A percentile compares a stretch with the other conserved stretches of the same genome.
phyloP scores from a whole-genome alignment of 352 stramenopile genomes.

The Phytophthora podocarpi region DNA sequence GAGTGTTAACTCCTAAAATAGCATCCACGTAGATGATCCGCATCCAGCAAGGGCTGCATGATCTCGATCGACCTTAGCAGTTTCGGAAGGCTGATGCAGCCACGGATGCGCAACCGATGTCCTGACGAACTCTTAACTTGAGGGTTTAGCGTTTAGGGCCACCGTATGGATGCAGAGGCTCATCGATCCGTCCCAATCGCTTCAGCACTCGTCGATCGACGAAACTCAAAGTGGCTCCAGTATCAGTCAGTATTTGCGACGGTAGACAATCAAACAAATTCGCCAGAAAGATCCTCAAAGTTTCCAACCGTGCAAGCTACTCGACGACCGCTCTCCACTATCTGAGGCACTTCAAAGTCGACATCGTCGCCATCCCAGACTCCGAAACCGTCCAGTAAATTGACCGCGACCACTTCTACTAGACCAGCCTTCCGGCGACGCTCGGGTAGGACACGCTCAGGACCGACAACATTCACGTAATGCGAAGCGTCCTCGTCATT shows the following conservation, averaged over 20 bases:
- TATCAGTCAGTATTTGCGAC: constrained; percentile 1
- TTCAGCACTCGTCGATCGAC: constrained; percentile 1
- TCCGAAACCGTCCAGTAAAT: not conserved
- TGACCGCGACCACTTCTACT: not conserved
- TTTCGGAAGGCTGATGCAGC: not conserved
- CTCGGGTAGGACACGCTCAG: not conserved
- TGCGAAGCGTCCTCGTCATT: not conserved
- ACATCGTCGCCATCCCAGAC: not conserved
- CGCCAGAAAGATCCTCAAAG: not conserved
- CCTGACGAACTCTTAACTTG: not conserved
- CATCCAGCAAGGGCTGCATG: not conserved
- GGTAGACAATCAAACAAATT: constrained; percentile 10
- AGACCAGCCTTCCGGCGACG: not conserved
- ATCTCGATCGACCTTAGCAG: not conserved
- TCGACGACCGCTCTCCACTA: not conserved
- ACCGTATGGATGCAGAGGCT: not conserved
- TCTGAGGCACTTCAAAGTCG: not conserved
- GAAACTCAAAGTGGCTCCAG: not conserved
- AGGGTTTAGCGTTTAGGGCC: no score
- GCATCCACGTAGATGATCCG: not conserved
- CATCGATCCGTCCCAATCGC: not conserved
- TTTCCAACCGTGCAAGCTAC: not conserved
- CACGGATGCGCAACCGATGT: not conserved
- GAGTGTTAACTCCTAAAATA: constrained; percentile 1
- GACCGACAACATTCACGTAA: not conserved